These are phyloP conservation scores for Teunomyces lycoperdinae DNA, from an alignment of 805 yeast species.

Conservation along the genomic window DNA sequence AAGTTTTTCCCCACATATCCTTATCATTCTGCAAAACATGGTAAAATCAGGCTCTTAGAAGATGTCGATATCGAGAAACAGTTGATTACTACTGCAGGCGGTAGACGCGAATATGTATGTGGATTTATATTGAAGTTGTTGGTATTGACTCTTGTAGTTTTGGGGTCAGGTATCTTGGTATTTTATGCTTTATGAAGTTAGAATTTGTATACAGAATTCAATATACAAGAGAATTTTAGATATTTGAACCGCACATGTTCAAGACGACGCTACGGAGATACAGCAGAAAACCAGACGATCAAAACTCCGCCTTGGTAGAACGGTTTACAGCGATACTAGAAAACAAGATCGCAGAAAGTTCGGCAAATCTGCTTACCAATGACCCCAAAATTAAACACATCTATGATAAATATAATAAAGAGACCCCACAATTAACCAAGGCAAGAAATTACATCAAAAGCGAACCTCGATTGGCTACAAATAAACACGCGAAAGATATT, in stretches of 20 bases:
- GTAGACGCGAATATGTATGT: conserved; percentile 30
- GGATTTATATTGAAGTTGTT: conserved; percentile 30
- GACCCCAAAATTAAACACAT: conserved; percentile 18
- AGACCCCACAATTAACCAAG: conserved; percentile 4
- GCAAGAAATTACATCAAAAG: conserved; percentile 24
- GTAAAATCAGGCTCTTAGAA: conserved; percentile 25
- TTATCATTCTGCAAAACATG: conserved; percentile 9
- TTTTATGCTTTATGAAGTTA: conserved; percentile 28
- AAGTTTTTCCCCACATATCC: not conserved
- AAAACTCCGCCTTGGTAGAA: conserved; percentile 25
- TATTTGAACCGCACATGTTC: not conserved
- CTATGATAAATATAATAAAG: conserved; percentile 12
- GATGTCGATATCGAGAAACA: conserved; percentile 37
- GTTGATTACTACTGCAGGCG: conserved; percentile 36
- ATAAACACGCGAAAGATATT: conserved; percentile 29
- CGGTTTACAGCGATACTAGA: conserved; percentile 35
- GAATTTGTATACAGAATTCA: not conserved
- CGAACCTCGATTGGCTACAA: conserved; percentile 25
- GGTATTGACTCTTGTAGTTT: conserved; percentile 26
- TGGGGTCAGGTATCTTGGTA: conserved; percentile 33
- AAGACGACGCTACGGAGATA: not conserved
- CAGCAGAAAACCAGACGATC: not conserved
- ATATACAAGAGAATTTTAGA: not conserved
- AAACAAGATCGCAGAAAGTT: conserved; percentile 5
- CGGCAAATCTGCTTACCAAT: conserved; percentile 12